Percentiles rank a stretch among this genome's conserved stretches.
Evolutionary conservation across 176 grass and related monocot genomes (phyloP).

Genomic region (Dactylis glomerata): DNA sequence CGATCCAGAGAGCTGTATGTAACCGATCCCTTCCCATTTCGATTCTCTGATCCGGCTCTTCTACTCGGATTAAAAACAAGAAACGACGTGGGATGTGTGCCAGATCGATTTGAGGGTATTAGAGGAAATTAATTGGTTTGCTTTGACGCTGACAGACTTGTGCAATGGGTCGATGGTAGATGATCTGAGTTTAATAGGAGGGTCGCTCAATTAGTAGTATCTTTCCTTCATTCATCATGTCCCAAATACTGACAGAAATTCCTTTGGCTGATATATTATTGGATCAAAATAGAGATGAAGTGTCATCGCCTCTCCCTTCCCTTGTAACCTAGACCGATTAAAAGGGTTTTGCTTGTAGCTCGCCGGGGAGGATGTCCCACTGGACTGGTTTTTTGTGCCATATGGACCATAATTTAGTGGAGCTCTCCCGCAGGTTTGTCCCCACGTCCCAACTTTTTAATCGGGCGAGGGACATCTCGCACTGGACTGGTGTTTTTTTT

Average conservation of each 20-base stretch:
- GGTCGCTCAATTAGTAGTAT: neutral
- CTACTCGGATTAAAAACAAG: neutral
- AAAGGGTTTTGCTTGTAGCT: neutral
- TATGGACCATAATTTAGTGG: neutral
- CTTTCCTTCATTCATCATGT: neutral
- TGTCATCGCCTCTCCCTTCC: neutral
- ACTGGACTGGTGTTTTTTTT: no score
- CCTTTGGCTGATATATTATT: neutral
- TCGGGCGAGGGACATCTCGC: no score
- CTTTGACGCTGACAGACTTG: neutral
- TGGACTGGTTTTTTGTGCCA: no score
- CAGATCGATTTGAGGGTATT: neutral
- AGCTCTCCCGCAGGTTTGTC: no score
- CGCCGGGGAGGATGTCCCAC: no score
- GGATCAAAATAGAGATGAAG: neutral
- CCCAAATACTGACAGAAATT: neutral
- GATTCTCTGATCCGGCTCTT: neutral
- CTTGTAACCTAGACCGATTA: neutral
- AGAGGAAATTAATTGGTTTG: neutral
- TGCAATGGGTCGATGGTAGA: neutral
- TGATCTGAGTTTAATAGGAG: neutral
- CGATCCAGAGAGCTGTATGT: slow-evolving; percentile 68
- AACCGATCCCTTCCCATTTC: neutral
- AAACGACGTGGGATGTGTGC: neutral
- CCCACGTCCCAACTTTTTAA: no score